Evolutionary conservation across 2,329 filamentous ascomycete species (phyloP), one percentile per base, ranked within the genome.

Genomic region (Colletotrichum cordylinicola): DNA sequence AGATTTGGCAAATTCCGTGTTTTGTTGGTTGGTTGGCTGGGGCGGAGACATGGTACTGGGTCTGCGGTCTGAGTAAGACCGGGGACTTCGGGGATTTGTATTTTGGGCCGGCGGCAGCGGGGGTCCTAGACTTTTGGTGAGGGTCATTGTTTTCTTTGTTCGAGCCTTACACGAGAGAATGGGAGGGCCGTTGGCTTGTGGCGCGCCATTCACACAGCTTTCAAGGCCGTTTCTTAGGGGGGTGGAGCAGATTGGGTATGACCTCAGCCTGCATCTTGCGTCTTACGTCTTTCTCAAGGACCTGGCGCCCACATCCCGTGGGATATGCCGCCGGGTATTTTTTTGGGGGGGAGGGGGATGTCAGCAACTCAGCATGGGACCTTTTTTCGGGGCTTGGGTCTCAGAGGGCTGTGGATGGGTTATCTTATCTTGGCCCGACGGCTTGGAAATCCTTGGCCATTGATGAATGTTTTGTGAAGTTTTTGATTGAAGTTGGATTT

Each of bases 21-120:
- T 12, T 15, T 61, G 31, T 1, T 12, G 18, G 58, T 37, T 33
- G 31, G 58, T 61, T 61, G 58, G 31, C 33, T 24, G 31, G 33
- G 58, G 33, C 2, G 33, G 58, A 33, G n/a, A 61, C 58, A 61
- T 24, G 31, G 58, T 37, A 37, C 58, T 61, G 58, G 58, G 31
- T 35, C 58, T 61, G 27, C 31, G 58, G 31, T 61, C 58, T 61
- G 27, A 61, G 27, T 61, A 31, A 61, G 58, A 61, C 18, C 31
- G 58, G 58, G 43, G 43, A 52, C 43, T 52, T 52, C n/a, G 43
- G 43, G 43, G 6, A 52, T 52, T 52, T 52, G 43, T 52, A 52
- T 52, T 52, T 52, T 52, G 43, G 43, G 43, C 43, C n/a, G n/a
- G 10, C 43, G n/a, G n/a, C 43, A 12, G 43, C 43, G 43, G 43